phyloP scores from a whole-genome alignment of 805 yeast genomes.

The Kluyveromyces siamensis region DNA sequence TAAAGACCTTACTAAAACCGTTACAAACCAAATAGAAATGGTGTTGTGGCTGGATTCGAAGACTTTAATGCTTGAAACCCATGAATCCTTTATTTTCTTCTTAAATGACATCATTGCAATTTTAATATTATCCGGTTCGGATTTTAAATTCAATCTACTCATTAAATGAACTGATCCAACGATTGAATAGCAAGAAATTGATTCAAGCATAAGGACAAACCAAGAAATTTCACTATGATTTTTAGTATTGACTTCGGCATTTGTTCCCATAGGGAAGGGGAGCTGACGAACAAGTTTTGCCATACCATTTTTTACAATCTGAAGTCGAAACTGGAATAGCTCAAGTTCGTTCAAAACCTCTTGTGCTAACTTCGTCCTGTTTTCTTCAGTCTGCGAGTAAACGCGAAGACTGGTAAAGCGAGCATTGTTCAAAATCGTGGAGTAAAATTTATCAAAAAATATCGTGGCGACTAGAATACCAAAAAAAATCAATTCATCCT shows the following conservation, averaged over 20 bases:
- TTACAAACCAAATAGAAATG: conserved; percentile 2
- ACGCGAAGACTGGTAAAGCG: conserved; percentile 22
- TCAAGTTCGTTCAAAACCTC: conserved; percentile 15
- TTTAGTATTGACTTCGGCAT: not conserved
- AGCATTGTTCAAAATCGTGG: conserved; percentile 17
- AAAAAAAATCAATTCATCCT: conserved; percentile 10
- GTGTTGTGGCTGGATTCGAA: not conserved
- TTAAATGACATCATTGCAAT: not conserved
- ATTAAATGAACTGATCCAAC: conserved; percentile 5
- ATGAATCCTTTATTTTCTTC: conserved; percentile 1
- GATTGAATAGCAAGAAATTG: conserved; percentile 2
- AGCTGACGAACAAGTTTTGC: conserved; percentile 14
- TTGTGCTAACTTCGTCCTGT: conserved; percentile 10
- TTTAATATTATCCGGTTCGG: not conserved
- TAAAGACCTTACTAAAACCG: not conserved
- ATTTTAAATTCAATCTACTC: conserved; percentile 4
- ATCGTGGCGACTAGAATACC: conserved; percentile 15
- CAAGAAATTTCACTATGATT: not conserved
- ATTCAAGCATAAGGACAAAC: conserved; percentile 1
- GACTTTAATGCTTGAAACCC: conserved; percentile 1
- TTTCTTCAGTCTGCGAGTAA: conserved; percentile 14
- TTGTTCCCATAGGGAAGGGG: not conserved
- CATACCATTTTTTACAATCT: conserved; percentile 16
- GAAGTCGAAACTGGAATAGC: conserved; percentile 8
- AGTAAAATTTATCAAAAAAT: conserved; percentile 14